A percentile compares a stretch with the other conserved stretches of the same genome.
Conservation (phyloP, 306 rosid genomes). For the Cicer bijugum region DNA sequence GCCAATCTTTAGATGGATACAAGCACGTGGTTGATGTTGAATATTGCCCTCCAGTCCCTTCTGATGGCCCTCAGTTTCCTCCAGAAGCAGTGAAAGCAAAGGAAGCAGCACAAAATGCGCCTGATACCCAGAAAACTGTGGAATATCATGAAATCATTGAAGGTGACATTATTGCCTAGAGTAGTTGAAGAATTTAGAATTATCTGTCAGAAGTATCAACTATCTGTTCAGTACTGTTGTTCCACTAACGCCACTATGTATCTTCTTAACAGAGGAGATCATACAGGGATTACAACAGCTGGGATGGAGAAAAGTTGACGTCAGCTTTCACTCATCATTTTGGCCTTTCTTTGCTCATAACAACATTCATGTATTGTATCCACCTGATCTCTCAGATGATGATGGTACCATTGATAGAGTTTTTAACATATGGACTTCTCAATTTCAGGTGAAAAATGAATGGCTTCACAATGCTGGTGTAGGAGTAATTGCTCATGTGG, state of each 20-base stretch:
- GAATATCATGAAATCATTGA: conserved; percentile 92
- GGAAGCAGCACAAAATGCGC: conserved; percentile 85
- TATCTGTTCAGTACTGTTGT: not conserved
- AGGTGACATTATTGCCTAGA: conserved; percentile 55
- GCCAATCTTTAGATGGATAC: conserved; percentile 85
- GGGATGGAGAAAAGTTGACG: conserved; percentile 94
- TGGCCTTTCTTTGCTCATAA: conserved; percentile 98
- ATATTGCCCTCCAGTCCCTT: conserved; percentile 72
- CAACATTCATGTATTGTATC: conserved; percentile 80
- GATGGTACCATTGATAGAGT: conserved; percentile 17
- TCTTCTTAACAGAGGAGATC: conserved; percentile 77
- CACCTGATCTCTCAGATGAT: conserved; percentile 22
- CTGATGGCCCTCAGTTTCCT: conserved; percentile 79
- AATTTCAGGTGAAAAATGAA: conserved; percentile 87
- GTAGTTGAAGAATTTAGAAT: conserved; percentile 26
- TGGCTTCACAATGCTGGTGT: conserved; percentile 91
- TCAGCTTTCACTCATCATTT: conserved; percentile 85
- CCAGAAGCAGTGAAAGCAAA: conserved; percentile 83
- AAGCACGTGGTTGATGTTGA: conserved; percentile 89
- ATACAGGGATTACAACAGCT: conserved; percentile 78
- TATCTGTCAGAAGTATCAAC: not conserved
- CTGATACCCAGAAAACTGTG: conserved; percentile 65
- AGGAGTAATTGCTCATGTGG: conserved; percentile 91
- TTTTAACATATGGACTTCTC: conserved; percentile 26
- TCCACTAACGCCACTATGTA: conserved; percentile 34